phyloP scores from a whole-genome alignment of 176 grass and related monocot species.

The Musa troglodytarum region DNA sequence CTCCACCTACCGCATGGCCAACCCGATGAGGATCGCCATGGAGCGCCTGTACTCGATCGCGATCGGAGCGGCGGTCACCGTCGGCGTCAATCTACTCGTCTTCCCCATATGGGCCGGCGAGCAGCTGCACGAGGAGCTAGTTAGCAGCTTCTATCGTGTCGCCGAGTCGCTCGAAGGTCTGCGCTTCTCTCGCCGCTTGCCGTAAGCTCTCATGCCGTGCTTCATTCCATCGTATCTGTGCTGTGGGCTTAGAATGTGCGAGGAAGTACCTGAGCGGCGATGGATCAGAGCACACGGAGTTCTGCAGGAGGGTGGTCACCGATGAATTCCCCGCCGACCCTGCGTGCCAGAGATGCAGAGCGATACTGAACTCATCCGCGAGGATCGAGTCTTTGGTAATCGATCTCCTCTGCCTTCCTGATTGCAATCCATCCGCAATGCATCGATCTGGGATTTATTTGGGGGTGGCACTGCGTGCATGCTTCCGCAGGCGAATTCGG shows the following conservation, averaged over 20 bases:
- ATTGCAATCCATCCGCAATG: background rate
- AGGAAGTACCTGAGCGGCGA: slow-evolving; percentile 30
- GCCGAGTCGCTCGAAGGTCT: slow-evolving; percentile 44
- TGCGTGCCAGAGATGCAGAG: slow-evolving; percentile 26
- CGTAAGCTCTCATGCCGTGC: too few relatives aligned
- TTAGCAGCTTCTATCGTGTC: slow-evolving; percentile 33
- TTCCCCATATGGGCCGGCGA: slow-evolving; percentile 53
- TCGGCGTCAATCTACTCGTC: slow-evolving; percentile 39
- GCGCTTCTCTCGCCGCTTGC: too few relatives aligned
- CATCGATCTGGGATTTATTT: too few relatives aligned
- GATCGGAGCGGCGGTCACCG: slow-evolving; percentile 31
- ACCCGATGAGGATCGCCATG: slow-evolving; percentile 24
- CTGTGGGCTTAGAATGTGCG: slow-evolving; percentile 29
- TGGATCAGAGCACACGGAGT: background rate
- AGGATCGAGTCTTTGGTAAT: slow-evolving; percentile 44
- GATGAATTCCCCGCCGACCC: slow-evolving; percentile 19
- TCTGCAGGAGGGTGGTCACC: background rate
- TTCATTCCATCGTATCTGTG: too few relatives aligned
- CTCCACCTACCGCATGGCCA: slow-evolving; percentile 28
- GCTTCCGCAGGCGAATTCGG: slow-evolving; percentile 32
- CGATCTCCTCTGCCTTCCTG: background rate
- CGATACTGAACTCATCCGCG: slow-evolving; percentile 38
- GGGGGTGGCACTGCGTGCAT: background rate
- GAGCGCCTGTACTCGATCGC: slow-evolving; percentile 42
- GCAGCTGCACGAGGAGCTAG: slow-evolving; percentile 50